Evolutionary conservation across 2,329 filamentous ascomycete genomes (phyloP).

Genomic region (Pestalotiopsis sp.): DNA sequence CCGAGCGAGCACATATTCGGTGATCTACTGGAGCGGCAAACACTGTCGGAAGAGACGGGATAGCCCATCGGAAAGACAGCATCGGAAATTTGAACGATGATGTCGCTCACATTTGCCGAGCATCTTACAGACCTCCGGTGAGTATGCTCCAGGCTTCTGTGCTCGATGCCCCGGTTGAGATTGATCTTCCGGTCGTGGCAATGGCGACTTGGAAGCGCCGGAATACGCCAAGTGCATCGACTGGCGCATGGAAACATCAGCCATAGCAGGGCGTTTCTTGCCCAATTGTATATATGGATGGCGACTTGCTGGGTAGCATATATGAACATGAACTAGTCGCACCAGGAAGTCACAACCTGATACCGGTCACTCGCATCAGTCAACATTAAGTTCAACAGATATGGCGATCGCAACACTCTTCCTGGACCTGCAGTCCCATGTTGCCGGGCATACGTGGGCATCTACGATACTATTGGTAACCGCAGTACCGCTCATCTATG

Average conservation of each 20-base stretch:
- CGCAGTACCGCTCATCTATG: conserved; percentile 6
- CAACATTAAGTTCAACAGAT: background rate
- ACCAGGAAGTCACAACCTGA: background rate
- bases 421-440: background rate
- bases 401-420: conserved; percentile 2
- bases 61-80: background rate
- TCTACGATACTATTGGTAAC: background rate
- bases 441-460: background rate
- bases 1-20: background rate
- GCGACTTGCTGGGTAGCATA: background rate
- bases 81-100: background rate
- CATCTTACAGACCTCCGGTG: background rate
- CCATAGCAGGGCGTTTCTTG: background rate
- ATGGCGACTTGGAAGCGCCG: background rate
- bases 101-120: background rate
- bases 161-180: background rate
- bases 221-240: background rate
- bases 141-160: background rate
- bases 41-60: background rate
- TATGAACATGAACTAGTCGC: background rate
- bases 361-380: background rate
- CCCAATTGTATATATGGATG: background rate
- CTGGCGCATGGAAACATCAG: background rate
- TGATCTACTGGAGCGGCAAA: background rate
- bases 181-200: background rate